Evolutionary conservation across 805 yeast genomes (phyloP).

Genomic region (Alloascoidea hylecoeti): DNA sequence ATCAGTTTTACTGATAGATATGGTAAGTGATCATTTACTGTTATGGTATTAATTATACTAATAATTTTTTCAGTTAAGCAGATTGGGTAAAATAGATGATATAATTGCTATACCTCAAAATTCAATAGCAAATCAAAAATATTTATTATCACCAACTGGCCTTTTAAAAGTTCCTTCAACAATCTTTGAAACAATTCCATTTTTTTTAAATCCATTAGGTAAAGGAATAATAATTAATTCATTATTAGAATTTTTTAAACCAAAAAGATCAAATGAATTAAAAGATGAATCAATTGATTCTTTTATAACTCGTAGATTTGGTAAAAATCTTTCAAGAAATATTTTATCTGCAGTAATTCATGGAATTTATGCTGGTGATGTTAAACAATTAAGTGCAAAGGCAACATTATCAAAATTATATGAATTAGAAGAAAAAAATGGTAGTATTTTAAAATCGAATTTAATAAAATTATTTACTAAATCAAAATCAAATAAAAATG

Average conservation of each 20-base stretch:
- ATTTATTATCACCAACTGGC: conserved; percentile 23
- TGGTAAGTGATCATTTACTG: conserved; percentile 19
- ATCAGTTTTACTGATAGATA: conserved; percentile 50
- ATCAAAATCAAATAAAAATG: background rate
- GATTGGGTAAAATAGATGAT: conserved; percentile 31
- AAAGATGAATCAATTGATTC: conserved; percentile 61
- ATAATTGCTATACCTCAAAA: conserved; percentile 42
- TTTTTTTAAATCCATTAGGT: conserved; percentile 26
- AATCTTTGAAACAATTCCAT: conserved; percentile 7
- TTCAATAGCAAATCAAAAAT: conserved; percentile 61
- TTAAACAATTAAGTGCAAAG: conserved; percentile 45
- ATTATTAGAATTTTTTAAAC: conserved; percentile 35
- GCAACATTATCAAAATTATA: conserved; percentile 43
- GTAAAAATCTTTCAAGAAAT: conserved; percentile 33
- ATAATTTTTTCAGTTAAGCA: conserved; percentile 13
- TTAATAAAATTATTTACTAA: background rate
- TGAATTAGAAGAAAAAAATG: conserved; percentile 36
- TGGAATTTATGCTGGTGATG: conserved; percentile 89
- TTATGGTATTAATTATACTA: conserved; percentile 9
- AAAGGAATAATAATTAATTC: conserved; percentile 29
- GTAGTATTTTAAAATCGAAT: conserved; percentile 19
- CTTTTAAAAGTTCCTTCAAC: conserved; percentile 1
- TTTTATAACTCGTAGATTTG: conserved; percentile 60
- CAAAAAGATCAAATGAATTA: conserved; percentile 11
- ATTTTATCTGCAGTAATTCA: conserved; percentile 71